phyloP scores from a whole-genome alignment of 1,139 yeast genomes.

The Saccharomyces hybrid region DNA sequence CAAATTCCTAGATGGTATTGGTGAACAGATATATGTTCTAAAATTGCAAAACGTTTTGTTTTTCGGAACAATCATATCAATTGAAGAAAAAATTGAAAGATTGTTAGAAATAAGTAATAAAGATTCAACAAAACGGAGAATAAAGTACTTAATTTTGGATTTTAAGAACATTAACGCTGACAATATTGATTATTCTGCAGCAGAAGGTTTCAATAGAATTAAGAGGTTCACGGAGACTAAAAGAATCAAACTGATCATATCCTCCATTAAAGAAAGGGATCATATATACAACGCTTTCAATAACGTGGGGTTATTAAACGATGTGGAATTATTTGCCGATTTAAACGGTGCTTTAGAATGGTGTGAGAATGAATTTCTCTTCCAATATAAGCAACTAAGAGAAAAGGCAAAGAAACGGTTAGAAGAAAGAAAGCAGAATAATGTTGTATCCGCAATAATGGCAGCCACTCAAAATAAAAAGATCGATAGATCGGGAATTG shows the following conservation, averaged over 20 bases:
- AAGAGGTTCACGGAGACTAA: conserved; percentile 68
- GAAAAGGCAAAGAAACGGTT: conserved; percentile 20
- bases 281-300: conserved; percentile 55
- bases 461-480: neutral
- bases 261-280: conserved; percentile 66
- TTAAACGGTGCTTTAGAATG: conserved; percentile 87
- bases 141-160: conserved; percentile 75
- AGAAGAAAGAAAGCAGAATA: conserved; percentile 7
- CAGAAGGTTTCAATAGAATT: conserved; percentile 88
- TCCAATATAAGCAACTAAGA: conserved; percentile 47
- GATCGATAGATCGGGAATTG: neutral
- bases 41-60: conserved; percentile 83
- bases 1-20: conserved; percentile 75
- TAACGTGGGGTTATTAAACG: conserved; percentile 65
- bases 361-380: conserved; percentile 87
- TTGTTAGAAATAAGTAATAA: conserved; percentile 50
- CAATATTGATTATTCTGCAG: conserved; percentile 87
- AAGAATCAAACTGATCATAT: conserved; percentile 63
- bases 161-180: conserved; percentile 63
- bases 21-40: conserved; percentile 81
- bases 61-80: conserved; percentile 91
- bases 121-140: conserved; percentile 32
- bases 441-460: conserved; percentile 4
- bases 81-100: conserved; percentile 65
- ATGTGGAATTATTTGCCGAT: conserved; percentile 40